Evolutionary conservation across 352 stramenopile species (phyloP).

Genomic region (Pythium brassicae): DNA sequence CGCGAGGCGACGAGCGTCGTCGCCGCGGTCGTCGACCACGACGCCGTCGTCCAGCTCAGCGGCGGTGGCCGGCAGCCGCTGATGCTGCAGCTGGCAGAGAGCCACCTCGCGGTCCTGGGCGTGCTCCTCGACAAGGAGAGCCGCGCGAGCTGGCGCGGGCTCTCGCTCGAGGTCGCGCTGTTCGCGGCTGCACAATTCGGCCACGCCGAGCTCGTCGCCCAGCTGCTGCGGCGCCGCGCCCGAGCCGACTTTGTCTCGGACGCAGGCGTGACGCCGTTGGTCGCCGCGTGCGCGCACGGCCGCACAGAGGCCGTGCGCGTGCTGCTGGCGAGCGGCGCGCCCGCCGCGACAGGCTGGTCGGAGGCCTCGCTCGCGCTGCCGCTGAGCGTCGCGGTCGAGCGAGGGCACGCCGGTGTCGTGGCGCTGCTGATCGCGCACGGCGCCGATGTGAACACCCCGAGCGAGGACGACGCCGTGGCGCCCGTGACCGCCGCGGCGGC

Average conservation of each 20-base stretch:
- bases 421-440: slow-evolving; percentile 1
- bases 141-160: slow-evolving; percentile 1
- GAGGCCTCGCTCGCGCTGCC: background rate
- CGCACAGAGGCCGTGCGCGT: background rate
- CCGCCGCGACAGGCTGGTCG: background rate
- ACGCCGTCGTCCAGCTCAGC: too few species aligned
- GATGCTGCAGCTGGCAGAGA: background rate
- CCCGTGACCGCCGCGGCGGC: background rate
- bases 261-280: background rate
- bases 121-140: slow-evolving; percentile 8
- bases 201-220: slow-evolving; percentile 1
- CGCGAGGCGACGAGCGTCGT: background rate
- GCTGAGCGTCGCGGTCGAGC: slow-evolving; percentile 3
- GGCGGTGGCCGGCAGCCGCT: background rate
- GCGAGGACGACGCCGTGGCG: slow-evolving; percentile 1
- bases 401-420: background rate
- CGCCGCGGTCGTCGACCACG: too few species aligned
- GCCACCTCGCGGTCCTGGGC: slow-evolving; percentile 4
- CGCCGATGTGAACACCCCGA: slow-evolving; percentile 3
- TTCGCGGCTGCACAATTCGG: slow-evolving; percentile 3
- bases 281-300: slow-evolving; percentile 4
- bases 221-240: slow-evolving; percentile 3
- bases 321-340: background rate
- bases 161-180: slow-evolving; percentile 6
- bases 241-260: background rate